These are phyloP conservation scores for Quercus robur DNA, from an alignment of 306 rosid genomes.

Conservation along the genomic window DNA sequence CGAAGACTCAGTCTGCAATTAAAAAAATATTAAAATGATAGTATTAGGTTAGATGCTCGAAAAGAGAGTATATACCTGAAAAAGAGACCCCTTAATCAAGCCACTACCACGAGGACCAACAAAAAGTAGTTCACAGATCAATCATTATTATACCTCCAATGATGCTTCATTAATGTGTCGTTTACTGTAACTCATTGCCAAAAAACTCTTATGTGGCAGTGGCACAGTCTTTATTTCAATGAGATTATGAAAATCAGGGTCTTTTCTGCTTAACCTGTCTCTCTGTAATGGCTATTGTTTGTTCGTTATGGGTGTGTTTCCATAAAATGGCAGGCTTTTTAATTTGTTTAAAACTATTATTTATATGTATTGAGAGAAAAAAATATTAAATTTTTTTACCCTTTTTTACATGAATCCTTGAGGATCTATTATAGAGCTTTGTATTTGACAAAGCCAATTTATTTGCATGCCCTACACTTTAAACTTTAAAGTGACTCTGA, in stretches of 20 bases:
- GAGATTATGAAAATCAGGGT: too few relatives aligned
- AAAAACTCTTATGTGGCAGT: neutral
- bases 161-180: neutral
- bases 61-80: neutral
- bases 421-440: too few relatives aligned
- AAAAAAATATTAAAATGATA: neutral
- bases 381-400: too few relatives aligned
- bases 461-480: neutral
- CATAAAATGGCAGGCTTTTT: neutral
- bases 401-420: too few relatives aligned
- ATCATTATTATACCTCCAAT: neutral
- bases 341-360: neutral
- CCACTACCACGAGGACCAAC: neutral
- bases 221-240: neutral
- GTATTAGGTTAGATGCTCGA: conserved; percentile 3
- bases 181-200: neutral
- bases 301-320: neutral
- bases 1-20: neutral
- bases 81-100: neutral
- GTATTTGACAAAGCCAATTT: neutral
- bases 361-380: too few relatives aligned
- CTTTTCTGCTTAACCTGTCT: neutral
- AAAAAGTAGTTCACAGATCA: neutral
- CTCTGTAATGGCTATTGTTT: neutral
- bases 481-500: neutral